Base-by-base conservation (phyloP, 331 rosid species). In the Cydonia oblonga region DNA sequence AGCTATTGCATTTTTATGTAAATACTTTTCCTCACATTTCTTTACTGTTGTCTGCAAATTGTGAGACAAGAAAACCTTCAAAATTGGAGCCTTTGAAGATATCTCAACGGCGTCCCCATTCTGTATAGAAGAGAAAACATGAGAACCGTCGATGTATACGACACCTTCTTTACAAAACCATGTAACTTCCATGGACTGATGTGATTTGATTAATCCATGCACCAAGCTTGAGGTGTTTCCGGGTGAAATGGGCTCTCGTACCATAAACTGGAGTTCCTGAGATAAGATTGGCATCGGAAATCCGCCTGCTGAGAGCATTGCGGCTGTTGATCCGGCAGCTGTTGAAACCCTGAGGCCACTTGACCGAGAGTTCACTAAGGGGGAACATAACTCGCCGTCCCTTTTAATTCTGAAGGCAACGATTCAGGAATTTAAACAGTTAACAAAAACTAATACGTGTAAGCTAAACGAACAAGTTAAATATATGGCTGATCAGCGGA, bases 271-370 rank as follows among this genome's bases (percentile, higher is more conserved):
- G 74, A 95, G 96, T 68, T 89, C 89, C 70, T 7, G 83, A 22
- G 96, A 91, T 80, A 81, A 76, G 76, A 88, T 83, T 30, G 88
- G 88, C 96, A 91, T 89, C 3, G 74, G 84, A 79, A 79, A 85
- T 73, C 99, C 96, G 25, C 97, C 96, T 7, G 97, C 96, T 35
- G 99, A 89, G 44, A 53, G 96, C 99, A 95, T 91, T 52, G 97
- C 96, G 66, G 97, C 97, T 0, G 99, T 91, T 74, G 99, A 88
- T 79, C 99, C 97, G 1, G 96, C 90, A 58, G 92, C 96, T 5
- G 99, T 80, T 26, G 97, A 95, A 72, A 95, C 89, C 81, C 97
- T 84, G 23, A 91, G 81, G 73, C 99, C 97, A 57, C 97, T 95
- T 75, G 99, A 95, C 66, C 97, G 89, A 74, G 86, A 80, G 80